Conservation (phyloP, 2,329 filamentous ascomycete species). For the Diaporthe capsici region DNA sequence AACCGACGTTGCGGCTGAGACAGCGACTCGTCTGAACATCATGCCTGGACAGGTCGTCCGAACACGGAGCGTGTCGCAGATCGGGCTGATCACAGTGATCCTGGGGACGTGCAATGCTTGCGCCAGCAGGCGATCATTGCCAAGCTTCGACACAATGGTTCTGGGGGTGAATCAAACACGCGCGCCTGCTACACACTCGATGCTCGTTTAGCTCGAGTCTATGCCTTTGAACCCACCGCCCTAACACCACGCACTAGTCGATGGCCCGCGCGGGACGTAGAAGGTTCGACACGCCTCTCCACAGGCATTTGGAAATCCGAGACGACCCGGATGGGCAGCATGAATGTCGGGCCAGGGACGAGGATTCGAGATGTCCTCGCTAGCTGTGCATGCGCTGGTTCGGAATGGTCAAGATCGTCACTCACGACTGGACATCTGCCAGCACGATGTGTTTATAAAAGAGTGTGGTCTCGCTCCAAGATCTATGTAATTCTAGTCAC, state of each 20-base stretch:
- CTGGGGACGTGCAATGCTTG: constrained; percentile 25
- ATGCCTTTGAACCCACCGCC: constrained; percentile 24
- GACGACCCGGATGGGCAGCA: constrained; percentile 24
- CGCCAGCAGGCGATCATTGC: background rate
- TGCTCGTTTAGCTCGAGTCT: constrained; percentile 25
- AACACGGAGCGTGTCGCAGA: constrained; percentile 35
- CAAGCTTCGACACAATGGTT: background rate
- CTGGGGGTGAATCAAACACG: constrained; percentile 26
- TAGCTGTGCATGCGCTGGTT: background rate
- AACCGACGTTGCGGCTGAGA: constrained; percentile 17
- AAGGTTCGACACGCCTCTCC: constrained; percentile 12
- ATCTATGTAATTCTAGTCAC: background rate
- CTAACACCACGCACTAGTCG: background rate
- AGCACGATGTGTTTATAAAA: background rate
- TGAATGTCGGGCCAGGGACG: constrained; percentile 8
- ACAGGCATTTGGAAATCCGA: background rate
- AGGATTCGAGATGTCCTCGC: background rate
- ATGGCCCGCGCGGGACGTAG: background rate
- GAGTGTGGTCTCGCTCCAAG: background rate
- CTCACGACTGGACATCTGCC: background rate
- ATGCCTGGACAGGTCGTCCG: constrained; percentile 20
- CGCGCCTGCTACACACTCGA: constrained; percentile 27
- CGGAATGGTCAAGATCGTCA: constrained; percentile 17
- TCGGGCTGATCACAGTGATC: constrained; percentile 30
- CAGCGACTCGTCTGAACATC: constrained; percentile 28